These are phyloP conservation scores for Neurospora africana DNA, from an alignment of 495 filamentous ascomycete species.

Conservation along the genomic window DNA sequence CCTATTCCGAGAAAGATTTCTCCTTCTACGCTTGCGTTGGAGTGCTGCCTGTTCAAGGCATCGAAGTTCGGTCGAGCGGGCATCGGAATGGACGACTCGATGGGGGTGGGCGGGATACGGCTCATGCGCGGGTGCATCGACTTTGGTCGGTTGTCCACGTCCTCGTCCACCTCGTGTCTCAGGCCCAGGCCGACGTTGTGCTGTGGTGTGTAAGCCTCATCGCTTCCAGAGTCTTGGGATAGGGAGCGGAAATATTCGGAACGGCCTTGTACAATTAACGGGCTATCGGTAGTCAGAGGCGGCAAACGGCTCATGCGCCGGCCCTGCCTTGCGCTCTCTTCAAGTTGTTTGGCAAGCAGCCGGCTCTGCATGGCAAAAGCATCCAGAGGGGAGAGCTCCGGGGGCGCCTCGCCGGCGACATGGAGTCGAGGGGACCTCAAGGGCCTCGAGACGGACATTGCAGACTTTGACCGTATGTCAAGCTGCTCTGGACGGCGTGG, in stretches of 20 bases:
- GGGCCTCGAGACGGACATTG: slow-evolving; percentile 44
- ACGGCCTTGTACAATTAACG: slow-evolving; percentile 52
- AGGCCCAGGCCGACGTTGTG: slow-evolving; percentile 31
- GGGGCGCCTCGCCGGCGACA: slow-evolving; percentile 77
- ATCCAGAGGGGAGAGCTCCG: slow-evolving; percentile 87
- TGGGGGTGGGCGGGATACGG: slow-evolving; percentile 44
- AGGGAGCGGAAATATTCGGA: slow-evolving; percentile 64
- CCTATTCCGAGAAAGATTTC: slow-evolving; percentile 29
- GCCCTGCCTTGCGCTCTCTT: slow-evolving; percentile 58
- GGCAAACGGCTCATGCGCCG: slow-evolving; percentile 77
- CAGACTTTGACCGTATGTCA: slow-evolving; percentile 54
- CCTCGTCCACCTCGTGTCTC: slow-evolving; percentile 50
- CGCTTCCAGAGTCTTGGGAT: slow-evolving; percentile 35
- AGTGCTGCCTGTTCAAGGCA: slow-evolving; percentile 17
- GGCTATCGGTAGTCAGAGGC: slow-evolving; percentile 66
- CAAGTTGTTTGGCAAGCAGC: slow-evolving; percentile 73
- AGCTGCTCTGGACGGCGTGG: slow-evolving; percentile 44
- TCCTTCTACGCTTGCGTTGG: slow-evolving; percentile 21
- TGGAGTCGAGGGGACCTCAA: slow-evolving; percentile 64
- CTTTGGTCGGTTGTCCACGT: slow-evolving; percentile 43
- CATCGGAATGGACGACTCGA: slow-evolving; percentile 32
- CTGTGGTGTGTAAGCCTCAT: slow-evolving; percentile 21
- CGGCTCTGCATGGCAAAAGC: slow-evolving; percentile 86
- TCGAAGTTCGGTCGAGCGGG: slow-evolving; percentile 27
- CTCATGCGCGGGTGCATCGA: slow-evolving; percentile 69